Percentiles rank a stretch among this genome's conserved stretches.
Conservation (phyloP, 495 filamentous ascomycete genomes). For the Trichoderma asperelloides region DNA sequence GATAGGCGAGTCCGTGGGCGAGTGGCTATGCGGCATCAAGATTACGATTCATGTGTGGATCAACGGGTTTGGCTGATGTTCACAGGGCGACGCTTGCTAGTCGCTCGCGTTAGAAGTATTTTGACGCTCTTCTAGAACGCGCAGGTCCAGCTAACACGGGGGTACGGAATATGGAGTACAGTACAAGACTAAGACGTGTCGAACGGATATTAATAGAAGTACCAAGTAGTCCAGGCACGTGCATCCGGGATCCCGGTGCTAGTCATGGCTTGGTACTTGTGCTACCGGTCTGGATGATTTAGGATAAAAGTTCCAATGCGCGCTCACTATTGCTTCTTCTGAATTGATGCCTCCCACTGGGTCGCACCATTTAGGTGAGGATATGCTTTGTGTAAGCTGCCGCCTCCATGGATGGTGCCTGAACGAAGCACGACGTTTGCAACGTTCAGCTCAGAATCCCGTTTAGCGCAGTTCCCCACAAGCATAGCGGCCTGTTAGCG, state of each 20-base stretch:
- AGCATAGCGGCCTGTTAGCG: not conserved
- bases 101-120: not conserved
- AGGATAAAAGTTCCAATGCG: too few relatives aligned
- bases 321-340: too few relatives aligned
- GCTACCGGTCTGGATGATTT: too few relatives aligned
- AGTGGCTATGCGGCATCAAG: not conserved
- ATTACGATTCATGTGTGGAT: not conserved
- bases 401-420: too few relatives aligned
- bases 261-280: too few relatives aligned
- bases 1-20: not conserved
- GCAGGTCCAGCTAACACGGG: not conserved
- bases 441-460: too few relatives aligned
- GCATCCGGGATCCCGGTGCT: not conserved
- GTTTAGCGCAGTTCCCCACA: not conserved
- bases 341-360: too few relatives aligned
- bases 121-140: slow-evolving; percentile 3
- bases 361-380: too few relatives aligned
- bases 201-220: too few relatives aligned
- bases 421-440: too few relatives aligned
- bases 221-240: not conserved
- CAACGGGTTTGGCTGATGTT: not conserved
- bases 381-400: too few relatives aligned
- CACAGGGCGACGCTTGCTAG: not conserved
- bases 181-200: too few relatives aligned
- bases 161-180: not conserved